These are phyloP conservation scores for Sugiyamaella smithiae DNA, from an alignment of 805 yeast species.

Conservation along the genomic window DNA sequence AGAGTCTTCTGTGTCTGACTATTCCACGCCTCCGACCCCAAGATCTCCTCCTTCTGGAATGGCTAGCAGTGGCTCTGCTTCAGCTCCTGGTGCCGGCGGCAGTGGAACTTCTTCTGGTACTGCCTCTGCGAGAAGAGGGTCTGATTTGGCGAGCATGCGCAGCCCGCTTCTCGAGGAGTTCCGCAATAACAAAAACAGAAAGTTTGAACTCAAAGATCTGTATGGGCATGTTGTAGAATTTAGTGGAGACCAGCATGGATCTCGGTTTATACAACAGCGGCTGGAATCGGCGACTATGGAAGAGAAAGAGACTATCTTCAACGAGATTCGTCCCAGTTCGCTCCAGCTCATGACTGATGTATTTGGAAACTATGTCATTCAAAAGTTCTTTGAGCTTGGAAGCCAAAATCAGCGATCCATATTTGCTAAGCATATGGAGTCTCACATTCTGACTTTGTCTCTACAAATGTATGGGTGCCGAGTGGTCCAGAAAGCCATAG, in stretches of 20 bases:
- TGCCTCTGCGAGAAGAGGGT: conserved; percentile 4
- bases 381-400: conserved; percentile 87
- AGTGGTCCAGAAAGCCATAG: conserved; percentile 92
- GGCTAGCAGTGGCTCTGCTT: no score
- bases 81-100: background rate
- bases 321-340: conserved; percentile 73
- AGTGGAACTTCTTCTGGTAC: background rate
- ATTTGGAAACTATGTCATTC: conserved; percentile 96
- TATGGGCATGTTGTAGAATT: conserved; percentile 88
- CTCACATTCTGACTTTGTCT: conserved; percentile 70
- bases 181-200: conserved; percentile 60
- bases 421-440: conserved; percentile 67
- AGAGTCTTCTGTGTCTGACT: no score
- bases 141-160: conserved; percentile 9
- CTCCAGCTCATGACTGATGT: conserved; percentile 90
- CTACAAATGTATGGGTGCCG: conserved; percentile 98
- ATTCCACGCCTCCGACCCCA: background rate
- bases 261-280: conserved; percentile 92
- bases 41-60: background rate
- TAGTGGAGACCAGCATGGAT: conserved; percentile 95
- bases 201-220: conserved; percentile 67
- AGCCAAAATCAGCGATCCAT: conserved; percentile 63
- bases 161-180: conserved; percentile 78
- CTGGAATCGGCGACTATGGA: conserved; percentile 60
- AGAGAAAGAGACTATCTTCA: conserved; percentile 78